phyloP scores from a whole-genome alignment of 108 stramenopile genomes.

The Cylindrotheca closterium region DNA sequence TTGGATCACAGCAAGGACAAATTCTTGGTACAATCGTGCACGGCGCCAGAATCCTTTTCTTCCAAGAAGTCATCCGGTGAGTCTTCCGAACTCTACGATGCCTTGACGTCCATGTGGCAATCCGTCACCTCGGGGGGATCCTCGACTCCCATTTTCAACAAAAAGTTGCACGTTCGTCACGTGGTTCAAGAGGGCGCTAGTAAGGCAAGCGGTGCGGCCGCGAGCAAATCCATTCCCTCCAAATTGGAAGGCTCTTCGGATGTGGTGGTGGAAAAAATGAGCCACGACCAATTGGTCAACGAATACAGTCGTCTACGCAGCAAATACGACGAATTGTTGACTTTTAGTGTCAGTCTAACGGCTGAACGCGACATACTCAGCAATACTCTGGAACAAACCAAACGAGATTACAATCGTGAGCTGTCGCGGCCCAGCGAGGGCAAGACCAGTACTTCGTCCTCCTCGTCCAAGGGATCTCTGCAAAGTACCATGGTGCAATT shows the following conservation, averaged over 20 bases:
- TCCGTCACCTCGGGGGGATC: constrained; percentile 34
- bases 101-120: constrained; percentile 85
- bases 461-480: constrained; percentile 7
- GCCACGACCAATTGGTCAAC: constrained; percentile 67
- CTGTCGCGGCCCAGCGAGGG: constrained; percentile 67
- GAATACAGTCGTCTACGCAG: constrained; percentile 77
- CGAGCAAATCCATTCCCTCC: constrained; percentile 1
- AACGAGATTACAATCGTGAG: constrained; percentile 85
- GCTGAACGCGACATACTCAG: constrained; percentile 93
- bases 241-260: constrained; percentile 32
- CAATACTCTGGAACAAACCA: constrained; percentile 89
- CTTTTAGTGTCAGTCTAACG: constrained; percentile 90
- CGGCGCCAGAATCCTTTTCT: constrained; percentile 54
- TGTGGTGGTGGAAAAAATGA: constrained; percentile 59
- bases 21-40: constrained; percentile 84
- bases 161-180: constrained; percentile 84
- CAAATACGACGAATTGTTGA: constrained; percentile 93
- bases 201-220: not conserved
- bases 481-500: constrained; percentile 22
- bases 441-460: constrained; percentile 18
- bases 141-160: constrained; percentile 55
- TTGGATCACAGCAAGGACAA: constrained; percentile 91
- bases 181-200: constrained; percentile 37
- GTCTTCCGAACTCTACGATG: constrained; percentile 64
- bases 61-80: constrained; percentile 31